A percentile compares a stretch with the other conserved stretches of the same genome.
These are phyloP conservation scores for Castanea sativa DNA, from an alignment of 306 rosid species.

Conservation along the genomic window DNA sequence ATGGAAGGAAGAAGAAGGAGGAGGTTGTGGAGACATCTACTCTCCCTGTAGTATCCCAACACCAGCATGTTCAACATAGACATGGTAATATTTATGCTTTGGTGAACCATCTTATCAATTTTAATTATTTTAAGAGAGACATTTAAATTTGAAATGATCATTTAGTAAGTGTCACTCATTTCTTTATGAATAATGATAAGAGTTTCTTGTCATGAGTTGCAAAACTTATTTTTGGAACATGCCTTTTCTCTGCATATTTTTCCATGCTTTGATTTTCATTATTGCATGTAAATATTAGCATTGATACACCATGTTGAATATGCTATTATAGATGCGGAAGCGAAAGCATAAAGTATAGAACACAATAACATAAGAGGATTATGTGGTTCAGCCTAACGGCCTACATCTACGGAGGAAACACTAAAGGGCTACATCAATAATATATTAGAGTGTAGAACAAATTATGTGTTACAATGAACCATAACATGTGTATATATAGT, in stretches of 20 bases:
- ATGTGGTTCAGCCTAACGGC: no score
- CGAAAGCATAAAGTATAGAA: no score
- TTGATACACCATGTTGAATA: no score
- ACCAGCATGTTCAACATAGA: conserved; percentile 30
- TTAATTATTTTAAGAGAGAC: neutral
- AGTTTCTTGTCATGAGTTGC: neutral
- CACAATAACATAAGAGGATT: no score
- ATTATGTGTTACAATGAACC: no score
- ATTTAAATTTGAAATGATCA: neutral
- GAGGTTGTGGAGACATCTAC: conserved; percentile 32
- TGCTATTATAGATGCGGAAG: no score
- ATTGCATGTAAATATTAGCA: no score
- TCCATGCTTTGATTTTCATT: neutral
- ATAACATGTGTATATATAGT: no score
- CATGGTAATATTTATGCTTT: conserved; percentile 29
- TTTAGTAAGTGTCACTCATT: neutral
- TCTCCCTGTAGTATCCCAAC: conserved; percentile 35
- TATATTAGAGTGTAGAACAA: no score
- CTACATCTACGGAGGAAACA: no score
- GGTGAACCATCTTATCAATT: neutral
- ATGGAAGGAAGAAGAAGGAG: conserved; percentile 26
- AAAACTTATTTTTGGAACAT: neutral
- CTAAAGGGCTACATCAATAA: no score
- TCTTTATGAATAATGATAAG: neutral
- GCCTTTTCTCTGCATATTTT: neutral